Percentiles rank a stretch among this genome's conserved stretches.
Evolutionary conservation across 805 yeast species (phyloP).

Genomic region (Metschnikowia shivogae): DNA sequence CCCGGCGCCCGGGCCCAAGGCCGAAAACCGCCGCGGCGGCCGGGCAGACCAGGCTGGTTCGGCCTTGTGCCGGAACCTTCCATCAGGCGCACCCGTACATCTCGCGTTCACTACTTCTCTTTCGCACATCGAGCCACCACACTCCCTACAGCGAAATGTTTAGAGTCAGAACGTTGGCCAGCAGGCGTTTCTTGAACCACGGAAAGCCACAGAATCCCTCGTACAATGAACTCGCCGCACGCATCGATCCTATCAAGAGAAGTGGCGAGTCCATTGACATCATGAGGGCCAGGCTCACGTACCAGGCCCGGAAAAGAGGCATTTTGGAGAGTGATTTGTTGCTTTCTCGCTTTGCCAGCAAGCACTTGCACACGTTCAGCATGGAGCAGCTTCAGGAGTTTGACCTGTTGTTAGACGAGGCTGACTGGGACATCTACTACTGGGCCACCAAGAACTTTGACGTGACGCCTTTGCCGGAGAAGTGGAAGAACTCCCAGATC

Average conservation of each 20-base stretch:
- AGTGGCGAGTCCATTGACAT: constrained; percentile 65
- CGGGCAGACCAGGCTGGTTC: background rate
- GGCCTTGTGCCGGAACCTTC: background rate
- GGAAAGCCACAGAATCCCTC: constrained; percentile 40
- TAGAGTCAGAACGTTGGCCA: background rate
- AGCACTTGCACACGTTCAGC: constrained; percentile 55
- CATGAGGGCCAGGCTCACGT: constrained; percentile 81
- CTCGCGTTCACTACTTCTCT: background rate
- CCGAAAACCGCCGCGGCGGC: background rate
- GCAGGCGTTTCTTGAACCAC: constrained; percentile 25
- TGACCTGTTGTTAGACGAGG: constrained; percentile 79
- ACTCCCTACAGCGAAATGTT: background rate
- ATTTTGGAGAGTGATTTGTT: constrained; percentile 89
- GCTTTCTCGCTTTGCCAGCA: constrained; percentile 79
- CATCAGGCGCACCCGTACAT: background rate
- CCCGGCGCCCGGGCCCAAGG: background rate
- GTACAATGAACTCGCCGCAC: constrained; percentile 47
- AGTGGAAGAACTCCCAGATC: constrained; percentile 69
- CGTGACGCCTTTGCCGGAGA: constrained; percentile 81
- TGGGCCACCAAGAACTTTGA: constrained; percentile 89
- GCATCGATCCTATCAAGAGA: constrained; percentile 77
- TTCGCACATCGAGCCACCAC: background rate
- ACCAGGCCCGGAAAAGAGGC: constrained; percentile 93
- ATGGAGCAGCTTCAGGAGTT: constrained; percentile 75
- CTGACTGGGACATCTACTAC: constrained; percentile 99